Evolutionary conservation across 768 basidiomycete genomes (phyloP), one percentile per base, ranked within the genome.

Genomic region (Russula sp.): DNA sequence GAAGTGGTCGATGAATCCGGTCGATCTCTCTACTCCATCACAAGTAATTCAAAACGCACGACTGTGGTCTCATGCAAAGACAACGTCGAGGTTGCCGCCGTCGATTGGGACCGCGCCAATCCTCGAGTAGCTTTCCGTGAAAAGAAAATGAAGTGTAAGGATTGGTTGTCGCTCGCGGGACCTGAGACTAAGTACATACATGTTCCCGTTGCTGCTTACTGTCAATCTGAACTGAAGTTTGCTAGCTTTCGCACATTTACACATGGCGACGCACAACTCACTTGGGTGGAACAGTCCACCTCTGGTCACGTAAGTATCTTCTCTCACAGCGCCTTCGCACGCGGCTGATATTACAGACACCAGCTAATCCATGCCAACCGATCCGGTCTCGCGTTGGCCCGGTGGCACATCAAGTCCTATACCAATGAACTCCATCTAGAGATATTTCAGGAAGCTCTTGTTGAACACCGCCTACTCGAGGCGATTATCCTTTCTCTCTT

Each of bases 111-210:
- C 29, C 52, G 62, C 9, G 36, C 57, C 6, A 63, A 47, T 54
- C 62, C 62, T 14, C 57, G 52, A 18, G 38, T 63, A 46, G 52
- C 59, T 29, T 63, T 49, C n/a, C 57, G 39, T 41, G 39, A 57
- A 18, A 47, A 59, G 52, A 63, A 59, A 47, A 32, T 43, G 9
- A 63, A 18, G 35, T 63, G 62, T 41, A 63, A 59, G 39, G 57
- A 63, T 5, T 63, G 62, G 62, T 29, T 63, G 34, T 52, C 62
- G 8, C 57, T 54, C 18, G 62, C 57, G 11, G 57, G 62, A 34
- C 58, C 52, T 22, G 62, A 59, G 1, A 63, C 62, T 8, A 45
- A 63, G 62, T 63, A 49, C 6, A 39, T 61, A 10, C 18, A 8
- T n/a, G 4, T 16, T 6, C 9, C 13, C 4, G 5, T 34, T 16